phyloP scores from a whole-genome alignment of 306 rosid species.

The Datisca glomerata region DNA sequence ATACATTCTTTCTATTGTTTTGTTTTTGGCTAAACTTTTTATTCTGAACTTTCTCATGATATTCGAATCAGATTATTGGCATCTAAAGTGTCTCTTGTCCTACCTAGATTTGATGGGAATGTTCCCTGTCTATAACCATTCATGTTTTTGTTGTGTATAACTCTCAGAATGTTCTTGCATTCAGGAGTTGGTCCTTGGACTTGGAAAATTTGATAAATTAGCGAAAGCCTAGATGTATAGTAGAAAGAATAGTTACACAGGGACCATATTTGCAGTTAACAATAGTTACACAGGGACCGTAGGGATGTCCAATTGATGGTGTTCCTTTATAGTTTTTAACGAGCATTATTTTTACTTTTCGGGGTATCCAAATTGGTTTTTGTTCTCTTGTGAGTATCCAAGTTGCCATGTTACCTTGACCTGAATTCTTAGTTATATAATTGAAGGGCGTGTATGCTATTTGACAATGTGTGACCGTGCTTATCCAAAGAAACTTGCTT shows the following conservation, averaged over 20 bases:
- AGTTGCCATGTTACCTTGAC: conserved; percentile 44
- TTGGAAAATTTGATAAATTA: neutral
- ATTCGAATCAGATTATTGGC: no score
- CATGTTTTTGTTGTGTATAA: no score
- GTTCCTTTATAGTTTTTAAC: no score
- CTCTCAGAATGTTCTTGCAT: no score
- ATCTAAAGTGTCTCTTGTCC: neutral
- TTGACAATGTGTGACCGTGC: conserved; percentile 98
- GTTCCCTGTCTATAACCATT: no score
- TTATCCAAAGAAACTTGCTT: conserved; percentile 98
- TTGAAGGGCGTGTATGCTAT: conserved; percentile 96
- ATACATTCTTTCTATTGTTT: conserved; percentile 8
- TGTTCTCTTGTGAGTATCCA: conserved; percentile 1
- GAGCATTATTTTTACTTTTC: no score
- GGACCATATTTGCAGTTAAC: no score
- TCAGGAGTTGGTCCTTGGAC: conserved; percentile 2
- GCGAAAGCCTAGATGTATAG: neutral
- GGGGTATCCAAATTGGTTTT: no score
- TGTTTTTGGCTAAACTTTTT: no score
- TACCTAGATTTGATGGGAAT: neutral
- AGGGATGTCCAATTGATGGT: no score
- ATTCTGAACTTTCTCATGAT: neutral
- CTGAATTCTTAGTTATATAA: conserved; percentile 52
- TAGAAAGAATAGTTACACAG: no score
- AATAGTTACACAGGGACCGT: no score